Percentiles rank a stretch among this genome's conserved stretches.
These are phyloP conservation scores for Fusarium tupiense DNA, from an alignment of 2,329 filamentous ascomycete genomes.

Conservation along the genomic window DNA sequence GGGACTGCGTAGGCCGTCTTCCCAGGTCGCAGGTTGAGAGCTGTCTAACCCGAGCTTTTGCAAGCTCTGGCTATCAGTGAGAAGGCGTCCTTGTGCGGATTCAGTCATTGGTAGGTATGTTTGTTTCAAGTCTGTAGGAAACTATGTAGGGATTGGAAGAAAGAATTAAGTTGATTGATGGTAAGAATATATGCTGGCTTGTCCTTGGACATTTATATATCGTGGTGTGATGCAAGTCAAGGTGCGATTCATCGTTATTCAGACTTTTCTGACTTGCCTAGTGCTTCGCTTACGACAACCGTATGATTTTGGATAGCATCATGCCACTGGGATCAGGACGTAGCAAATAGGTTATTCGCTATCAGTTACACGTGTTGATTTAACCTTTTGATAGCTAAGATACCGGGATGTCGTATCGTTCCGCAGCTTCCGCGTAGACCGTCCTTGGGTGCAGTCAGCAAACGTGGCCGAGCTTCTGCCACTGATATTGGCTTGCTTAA, in stretches of 20 bases:
- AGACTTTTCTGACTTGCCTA: neutral
- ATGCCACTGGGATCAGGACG: neutral
- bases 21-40: neutral
- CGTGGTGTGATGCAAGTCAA: neutral
- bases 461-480: neutral
- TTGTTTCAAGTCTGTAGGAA: neutral
- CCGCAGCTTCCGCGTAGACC: neutral
- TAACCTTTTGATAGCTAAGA: neutral
- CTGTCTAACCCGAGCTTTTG: neutral
- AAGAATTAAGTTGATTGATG: neutral
- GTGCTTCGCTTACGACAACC: neutral
- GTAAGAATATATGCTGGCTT: fast-evolving
- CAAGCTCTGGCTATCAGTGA: neutral
- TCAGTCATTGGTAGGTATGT: neutral
- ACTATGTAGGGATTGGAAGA: neutral
- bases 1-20: neutral
- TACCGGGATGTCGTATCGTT: neutral
- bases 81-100: neutral
- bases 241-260: neutral
- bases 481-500: neutral
- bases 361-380: neutral
- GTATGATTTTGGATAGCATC: neutral
- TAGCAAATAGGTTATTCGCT: neutral
- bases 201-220: neutral
- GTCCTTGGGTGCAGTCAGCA: neutral